phyloP scores from a whole-genome alignment of 73 alveolate genomes.

The Uronychia setigera region DNA sequence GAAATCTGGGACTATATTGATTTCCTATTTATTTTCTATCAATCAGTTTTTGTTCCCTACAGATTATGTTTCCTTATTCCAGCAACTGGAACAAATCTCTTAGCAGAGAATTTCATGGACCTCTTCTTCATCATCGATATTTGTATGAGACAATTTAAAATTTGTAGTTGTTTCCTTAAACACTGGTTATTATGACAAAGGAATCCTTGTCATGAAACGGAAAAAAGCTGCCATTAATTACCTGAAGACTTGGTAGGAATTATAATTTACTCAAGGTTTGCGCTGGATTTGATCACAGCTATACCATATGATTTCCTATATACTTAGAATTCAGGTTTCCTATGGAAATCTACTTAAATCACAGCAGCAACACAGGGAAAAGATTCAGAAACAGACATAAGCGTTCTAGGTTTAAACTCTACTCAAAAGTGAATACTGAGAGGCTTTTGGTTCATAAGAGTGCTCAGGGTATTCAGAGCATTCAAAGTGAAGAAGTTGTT shows the following conservation, averaged over 20 bases:
- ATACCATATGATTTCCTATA: slow-evolving; percentile 38
- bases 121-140: slow-evolving; percentile 54
- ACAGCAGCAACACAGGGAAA: background rate
- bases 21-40: background rate
- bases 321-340: background rate
- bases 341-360: background rate
- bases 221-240: slow-evolving; percentile 16
- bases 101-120: slow-evolving; percentile 52
- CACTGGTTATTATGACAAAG: slow-evolving; percentile 49
- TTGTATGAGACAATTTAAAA: background rate
- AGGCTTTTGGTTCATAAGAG: slow-evolving; percentile 69
- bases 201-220: slow-evolving; percentile 28
- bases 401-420: slow-evolving; percentile 43
- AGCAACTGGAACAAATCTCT: slow-evolving; percentile 13
- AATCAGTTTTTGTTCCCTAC: slow-evolving; percentile 10
- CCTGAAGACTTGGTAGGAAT: slow-evolving; percentile 41
- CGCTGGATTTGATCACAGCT: slow-evolving; percentile 31
- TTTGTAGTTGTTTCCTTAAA: background rate
- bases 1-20: slow-evolving; percentile 4
- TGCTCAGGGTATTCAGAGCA: slow-evolving; percentile 66
- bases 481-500: slow-evolving; percentile 60
- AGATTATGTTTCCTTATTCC: background rate
- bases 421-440: slow-evolving; percentile 64
- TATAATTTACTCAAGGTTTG: background rate
- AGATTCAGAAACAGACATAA: background rate